Evolutionary conservation across 2,329 filamentous ascomycete genomes (phyloP).

Genomic region (Cercospora sojina): DNA sequence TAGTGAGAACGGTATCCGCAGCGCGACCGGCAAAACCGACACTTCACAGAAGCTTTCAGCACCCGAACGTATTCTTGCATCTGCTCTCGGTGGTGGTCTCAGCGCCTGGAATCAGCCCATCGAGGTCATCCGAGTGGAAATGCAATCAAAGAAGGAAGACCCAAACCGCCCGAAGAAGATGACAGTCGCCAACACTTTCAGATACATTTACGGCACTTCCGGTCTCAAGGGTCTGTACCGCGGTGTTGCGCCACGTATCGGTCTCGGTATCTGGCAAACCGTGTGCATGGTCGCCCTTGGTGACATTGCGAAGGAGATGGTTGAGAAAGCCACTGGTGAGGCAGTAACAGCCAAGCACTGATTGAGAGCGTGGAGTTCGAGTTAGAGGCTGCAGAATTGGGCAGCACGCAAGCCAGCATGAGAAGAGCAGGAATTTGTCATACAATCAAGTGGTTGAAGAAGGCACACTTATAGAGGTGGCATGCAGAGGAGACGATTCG

Average conservation of each 20-base stretch:
- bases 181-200: constrained; percentile 79
- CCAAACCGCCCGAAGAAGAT: constrained; percentile 98
- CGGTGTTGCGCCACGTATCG: constrained; percentile 89
- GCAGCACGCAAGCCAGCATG: neutral
- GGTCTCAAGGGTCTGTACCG: constrained; percentile 92
- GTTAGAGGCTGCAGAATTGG: neutral
- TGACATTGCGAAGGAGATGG: constrained; percentile 70
- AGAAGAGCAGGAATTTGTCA: neutral
- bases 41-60: constrained; percentile 69
- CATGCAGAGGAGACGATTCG: neutral
- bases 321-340: constrained; percentile 65
- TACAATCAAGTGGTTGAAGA: neutral
- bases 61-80: constrained; percentile 85
- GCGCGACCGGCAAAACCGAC: constrained; percentile 72
- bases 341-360: constrained; percentile 65
- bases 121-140: constrained; percentile 98
- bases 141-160: constrained; percentile 98
- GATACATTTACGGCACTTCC: constrained; percentile 88
- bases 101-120: constrained; percentile 99
- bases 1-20: constrained; percentile 78
- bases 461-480: neutral
- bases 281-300: constrained; percentile 99
- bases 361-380: constrained; percentile 11
- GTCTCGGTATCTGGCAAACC: constrained; percentile 97
- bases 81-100: constrained; percentile 84